Percentiles rank a stretch among this genome's conserved stretches.
Conservation (phyloP, 306 rosid genomes). For the Cyamopsis tetragonoloba region DNA sequence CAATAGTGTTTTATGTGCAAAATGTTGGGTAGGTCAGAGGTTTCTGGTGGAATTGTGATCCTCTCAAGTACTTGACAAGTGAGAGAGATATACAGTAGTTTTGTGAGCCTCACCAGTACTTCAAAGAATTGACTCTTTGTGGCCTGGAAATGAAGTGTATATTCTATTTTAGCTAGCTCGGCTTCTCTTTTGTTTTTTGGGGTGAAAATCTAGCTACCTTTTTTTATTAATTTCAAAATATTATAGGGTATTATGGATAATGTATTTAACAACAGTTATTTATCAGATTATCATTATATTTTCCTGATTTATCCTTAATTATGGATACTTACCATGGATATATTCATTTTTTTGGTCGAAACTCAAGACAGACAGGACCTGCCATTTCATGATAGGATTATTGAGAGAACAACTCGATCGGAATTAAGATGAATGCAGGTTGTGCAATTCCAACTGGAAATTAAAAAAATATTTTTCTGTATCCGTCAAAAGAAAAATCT, state of each 20-base stretch:
- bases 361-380: neutral
- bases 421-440: neutral
- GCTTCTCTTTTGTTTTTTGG: too few species aligned
- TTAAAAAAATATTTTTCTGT: neutral
- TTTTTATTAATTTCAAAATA: neutral
- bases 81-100: too few species aligned
- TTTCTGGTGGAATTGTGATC: too few species aligned
- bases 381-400: neutral
- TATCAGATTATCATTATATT: neutral
- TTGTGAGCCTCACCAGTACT: too few species aligned
- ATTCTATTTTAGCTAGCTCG: conserved; percentile 15
- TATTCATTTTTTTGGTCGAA: neutral
- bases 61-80: too few species aligned
- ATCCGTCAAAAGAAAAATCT: neutral
- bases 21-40: neutral
- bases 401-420: neutral
- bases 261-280: neutral
- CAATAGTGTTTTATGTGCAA: conserved; percentile 2
- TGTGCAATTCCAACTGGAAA: neutral
- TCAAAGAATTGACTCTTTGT: too few species aligned
- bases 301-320: neutral
- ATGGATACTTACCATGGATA: neutral
- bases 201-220: neutral
- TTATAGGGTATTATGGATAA: neutral
- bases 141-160: conserved; percentile 14